These are phyloP conservation scores for Daphne laureola DNA, from an alignment of 441 rosid species.

Conservation along the genomic window DNA sequence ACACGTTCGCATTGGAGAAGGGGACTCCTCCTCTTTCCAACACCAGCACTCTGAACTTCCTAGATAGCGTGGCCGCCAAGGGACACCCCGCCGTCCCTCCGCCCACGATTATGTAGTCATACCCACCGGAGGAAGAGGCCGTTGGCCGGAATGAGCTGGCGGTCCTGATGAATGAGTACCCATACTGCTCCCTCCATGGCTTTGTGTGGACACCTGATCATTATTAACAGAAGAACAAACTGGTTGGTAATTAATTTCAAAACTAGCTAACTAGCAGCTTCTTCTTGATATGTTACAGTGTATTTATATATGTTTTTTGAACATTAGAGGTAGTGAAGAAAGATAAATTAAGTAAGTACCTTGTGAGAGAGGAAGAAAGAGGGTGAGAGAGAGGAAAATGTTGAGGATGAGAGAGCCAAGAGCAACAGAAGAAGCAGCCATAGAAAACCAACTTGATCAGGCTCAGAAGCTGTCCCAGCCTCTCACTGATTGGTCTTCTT, in stretches of 20 bases:
- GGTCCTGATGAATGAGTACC: constrained; percentile 59
- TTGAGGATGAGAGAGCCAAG: constrained; percentile 37
- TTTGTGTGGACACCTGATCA: constrained; percentile 15
- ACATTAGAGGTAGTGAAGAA: background rate
- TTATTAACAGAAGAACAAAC: too few species aligned
- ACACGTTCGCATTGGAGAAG: constrained; percentile 67
- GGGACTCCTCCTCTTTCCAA: constrained; percentile 94
- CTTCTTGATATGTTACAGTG: too few species aligned
- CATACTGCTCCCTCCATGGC: constrained; percentile 19
- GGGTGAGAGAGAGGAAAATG: constrained; percentile 11
- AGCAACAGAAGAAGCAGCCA: constrained; percentile 38
- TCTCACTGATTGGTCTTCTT: constrained; percentile 52
- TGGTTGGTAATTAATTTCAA: too few species aligned
- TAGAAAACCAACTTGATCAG: too few species aligned
- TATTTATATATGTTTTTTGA: too few species aligned
- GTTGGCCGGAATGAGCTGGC: constrained; percentile 64
- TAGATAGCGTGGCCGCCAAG: constrained; percentile 77
- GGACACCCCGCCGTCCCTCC: constrained; percentile 98
- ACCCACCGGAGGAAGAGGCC: constrained; percentile 37
- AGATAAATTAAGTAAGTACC: background rate
- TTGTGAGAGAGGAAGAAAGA: background rate
- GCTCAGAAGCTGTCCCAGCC: constrained; percentile 42
- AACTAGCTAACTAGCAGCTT: too few species aligned
- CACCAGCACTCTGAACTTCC: constrained; percentile 57
- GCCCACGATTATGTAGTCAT: constrained; percentile 78